Evolutionary conservation across 1,284 basidiomycete species (phyloP).

Genomic region (Moniliella sp.): DNA sequence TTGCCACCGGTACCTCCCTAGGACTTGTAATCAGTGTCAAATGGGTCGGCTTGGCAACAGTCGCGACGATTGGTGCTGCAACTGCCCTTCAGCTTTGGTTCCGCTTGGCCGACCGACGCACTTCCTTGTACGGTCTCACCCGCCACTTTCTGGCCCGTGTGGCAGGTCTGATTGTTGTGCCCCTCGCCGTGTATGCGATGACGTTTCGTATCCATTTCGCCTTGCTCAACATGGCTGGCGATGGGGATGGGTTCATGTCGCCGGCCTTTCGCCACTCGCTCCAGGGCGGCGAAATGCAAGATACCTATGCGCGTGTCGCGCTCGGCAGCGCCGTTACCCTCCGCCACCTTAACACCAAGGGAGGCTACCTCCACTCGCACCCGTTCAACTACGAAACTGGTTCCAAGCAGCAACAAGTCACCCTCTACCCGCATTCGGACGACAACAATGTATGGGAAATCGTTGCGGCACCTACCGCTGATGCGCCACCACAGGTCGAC

Average conservation of each 20-base stretch:
- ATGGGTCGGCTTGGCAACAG: slow-evolving; percentile 98
- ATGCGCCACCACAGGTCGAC: slow-evolving; percentile 37
- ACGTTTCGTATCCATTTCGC: slow-evolving; percentile 89
- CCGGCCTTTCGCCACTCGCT: slow-evolving; percentile 93
- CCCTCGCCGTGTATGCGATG: slow-evolving; percentile 68
- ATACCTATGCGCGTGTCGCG: slow-evolving; percentile 69
- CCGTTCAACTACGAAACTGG: slow-evolving; percentile 57
- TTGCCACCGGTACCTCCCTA: slow-evolving; percentile 61
- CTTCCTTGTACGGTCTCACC: slow-evolving; percentile 53
- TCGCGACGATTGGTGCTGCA: slow-evolving; percentile 71
- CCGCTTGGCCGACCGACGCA: slow-evolving; percentile 63
- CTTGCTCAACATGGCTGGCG: slow-evolving; percentile 66
- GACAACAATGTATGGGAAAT: slow-evolving; percentile 75
- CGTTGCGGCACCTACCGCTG: slow-evolving; percentile 40
- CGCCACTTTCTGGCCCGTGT: slow-evolving; percentile 72
- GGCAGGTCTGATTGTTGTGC: slow-evolving; percentile 68
- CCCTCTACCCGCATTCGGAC: slow-evolving; percentile 84
- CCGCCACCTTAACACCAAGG: slow-evolving; percentile 82
- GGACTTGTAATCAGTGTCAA: slow-evolving; percentile 84
- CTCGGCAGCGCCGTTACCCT: slow-evolving; percentile 63
- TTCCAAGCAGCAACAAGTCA: slow-evolving; percentile 73
- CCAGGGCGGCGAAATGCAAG: slow-evolving; percentile 66
- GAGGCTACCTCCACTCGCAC: slow-evolving; percentile 92
- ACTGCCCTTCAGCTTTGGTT: slow-evolving; percentile 73
- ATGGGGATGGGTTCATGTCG: slow-evolving; percentile 97